phyloP scores from a whole-genome alignment of 345 rosid genomes.

The Kernera saxatilis region DNA sequence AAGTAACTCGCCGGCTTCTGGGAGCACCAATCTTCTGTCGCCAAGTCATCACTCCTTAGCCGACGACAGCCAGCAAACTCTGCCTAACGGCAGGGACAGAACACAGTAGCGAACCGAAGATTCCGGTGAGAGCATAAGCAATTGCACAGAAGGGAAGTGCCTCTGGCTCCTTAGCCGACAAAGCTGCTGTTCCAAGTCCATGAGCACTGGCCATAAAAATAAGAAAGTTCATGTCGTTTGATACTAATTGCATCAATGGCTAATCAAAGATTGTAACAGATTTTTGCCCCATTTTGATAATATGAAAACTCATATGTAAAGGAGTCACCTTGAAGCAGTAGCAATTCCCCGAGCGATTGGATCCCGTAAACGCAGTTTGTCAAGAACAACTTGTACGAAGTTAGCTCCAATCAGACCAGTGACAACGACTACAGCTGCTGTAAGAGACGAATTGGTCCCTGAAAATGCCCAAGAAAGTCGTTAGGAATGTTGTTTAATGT shows the following conservation, averaged over 20 bases:
- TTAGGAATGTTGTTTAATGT: conserved; percentile 2
- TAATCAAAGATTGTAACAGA: background rate
- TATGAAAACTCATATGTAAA: background rate
- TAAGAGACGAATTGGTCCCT: conserved; percentile 87
- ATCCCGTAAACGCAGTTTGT: conserved; percentile 61
- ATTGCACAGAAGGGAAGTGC: conserved; percentile 96
- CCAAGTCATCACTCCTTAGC: conserved; percentile 36
- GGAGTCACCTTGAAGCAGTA: conserved; percentile 76
- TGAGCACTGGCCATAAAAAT: conserved; percentile 60
- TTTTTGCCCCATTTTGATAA: background rate
- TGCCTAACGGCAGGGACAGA: conserved; percentile 82
- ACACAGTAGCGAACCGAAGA: conserved; percentile 80
- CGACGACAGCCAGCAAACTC: conserved; percentile 65
- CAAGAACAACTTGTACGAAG: conserved; percentile 77
- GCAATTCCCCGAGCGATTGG: conserved; percentile 93
- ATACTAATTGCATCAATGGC: background rate
- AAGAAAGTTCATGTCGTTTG: background rate
- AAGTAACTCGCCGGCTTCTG: background rate
- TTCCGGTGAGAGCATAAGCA: conserved; percentile 92
- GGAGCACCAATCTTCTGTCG: background rate
- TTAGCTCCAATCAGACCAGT: conserved; percentile 92
- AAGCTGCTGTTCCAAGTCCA: conserved; percentile 96
- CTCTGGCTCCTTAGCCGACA: conserved; percentile 94
- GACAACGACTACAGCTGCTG: conserved; percentile 92
- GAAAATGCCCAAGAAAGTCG: conserved; percentile 13